Evolutionary conservation across 2,329 filamentous ascomycete genomes (phyloP).

Genomic region (Xylaria sp.): DNA sequence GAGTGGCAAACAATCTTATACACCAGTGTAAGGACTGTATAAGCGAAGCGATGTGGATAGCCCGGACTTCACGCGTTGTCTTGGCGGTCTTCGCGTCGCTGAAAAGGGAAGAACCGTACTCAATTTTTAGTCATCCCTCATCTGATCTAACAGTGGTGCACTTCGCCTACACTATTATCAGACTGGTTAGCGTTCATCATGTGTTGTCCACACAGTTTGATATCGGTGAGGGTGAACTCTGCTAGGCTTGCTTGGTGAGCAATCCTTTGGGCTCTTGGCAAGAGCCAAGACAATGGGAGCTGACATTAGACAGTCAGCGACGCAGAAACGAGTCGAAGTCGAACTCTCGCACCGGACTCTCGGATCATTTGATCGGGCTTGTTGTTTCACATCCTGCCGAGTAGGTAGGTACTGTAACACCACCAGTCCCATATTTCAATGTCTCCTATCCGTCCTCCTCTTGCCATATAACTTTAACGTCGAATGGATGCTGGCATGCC

Average conservation of each 20-base stretch:
- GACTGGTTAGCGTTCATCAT: neutral
- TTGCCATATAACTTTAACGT: neutral
- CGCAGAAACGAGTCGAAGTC: neutral
- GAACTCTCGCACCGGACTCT: neutral
- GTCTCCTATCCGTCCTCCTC: neutral
- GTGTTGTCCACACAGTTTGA: constrained; percentile 10
- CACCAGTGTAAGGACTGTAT: neutral
- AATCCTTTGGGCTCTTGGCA: constrained; percentile 25
- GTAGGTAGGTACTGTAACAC: neutral
- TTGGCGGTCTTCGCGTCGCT: constrained; percentile 14
- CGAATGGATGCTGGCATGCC: neutral
- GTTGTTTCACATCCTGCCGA: constrained; percentile 5
- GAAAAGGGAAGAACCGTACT: neutral
- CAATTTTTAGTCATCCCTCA: constrained; percentile 31
- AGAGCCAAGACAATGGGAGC: constrained; percentile 27
- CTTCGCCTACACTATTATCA: constrained; percentile 3
- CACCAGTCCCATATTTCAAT: neutral
- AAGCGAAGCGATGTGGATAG: neutral
- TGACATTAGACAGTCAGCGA: constrained; percentile 34
- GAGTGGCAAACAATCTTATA: constrained; percentile 10
- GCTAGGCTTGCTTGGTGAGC: constrained; percentile 14
- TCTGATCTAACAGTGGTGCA: neutral
- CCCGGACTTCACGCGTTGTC: neutral
- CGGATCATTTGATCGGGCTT: neutral
- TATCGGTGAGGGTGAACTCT: constrained; percentile 5